phyloP scores from a whole-genome alignment of 768 basidiomycete genomes.

The Suillus fuscotomentosus region DNA sequence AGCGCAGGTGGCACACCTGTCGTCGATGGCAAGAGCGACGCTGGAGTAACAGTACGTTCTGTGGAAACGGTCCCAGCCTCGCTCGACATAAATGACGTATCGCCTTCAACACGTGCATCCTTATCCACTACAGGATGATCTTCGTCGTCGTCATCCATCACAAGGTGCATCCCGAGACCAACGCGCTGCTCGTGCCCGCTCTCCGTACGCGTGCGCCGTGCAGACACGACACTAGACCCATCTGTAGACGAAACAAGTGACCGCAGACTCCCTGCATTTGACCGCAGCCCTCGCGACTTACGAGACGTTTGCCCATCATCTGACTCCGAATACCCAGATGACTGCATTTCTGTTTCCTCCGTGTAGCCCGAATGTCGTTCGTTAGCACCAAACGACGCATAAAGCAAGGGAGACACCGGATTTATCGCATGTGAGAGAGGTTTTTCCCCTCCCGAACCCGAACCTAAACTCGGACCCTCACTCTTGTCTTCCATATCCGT shows the following conservation, averaged over 20 bases:
- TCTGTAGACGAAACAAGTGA: slow-evolving; percentile 14
- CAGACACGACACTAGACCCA: slow-evolving; percentile 17
- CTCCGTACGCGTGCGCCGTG: slow-evolving; percentile 17
- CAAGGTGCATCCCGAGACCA: slow-evolving; percentile 11
- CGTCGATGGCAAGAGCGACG: slow-evolving; percentile 13
- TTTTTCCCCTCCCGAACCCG: slow-evolving; percentile 5
- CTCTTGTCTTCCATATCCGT: slow-evolving; percentile 5
- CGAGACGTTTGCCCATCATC: slow-evolving; percentile 25
- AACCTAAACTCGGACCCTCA: not conserved
- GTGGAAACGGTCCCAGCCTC: not conserved
- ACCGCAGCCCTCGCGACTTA: slow-evolving; percentile 4
- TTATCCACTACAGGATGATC: slow-evolving; percentile 5
- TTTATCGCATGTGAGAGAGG: slow-evolving; percentile 7
- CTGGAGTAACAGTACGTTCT: slow-evolving; percentile 9
- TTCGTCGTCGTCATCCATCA: slow-evolving; percentile 16
- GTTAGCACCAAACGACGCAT: slow-evolving; percentile 43
- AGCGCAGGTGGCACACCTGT: slow-evolving; percentile 4
- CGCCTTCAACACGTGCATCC: not conserved
- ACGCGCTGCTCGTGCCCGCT: slow-evolving; percentile 5
- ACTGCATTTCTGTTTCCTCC: slow-evolving; percentile 10
- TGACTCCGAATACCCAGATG: slow-evolving; percentile 24
- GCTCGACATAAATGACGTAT: slow-evolving; percentile 3
- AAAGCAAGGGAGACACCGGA: slow-evolving; percentile 36
- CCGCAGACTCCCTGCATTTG: slow-evolving; percentile 13
- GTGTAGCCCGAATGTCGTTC: slow-evolving; percentile 22